phyloP scores from a whole-genome alignment of 352 stramenopile genomes.

The Blastocystis sp. region DNA sequence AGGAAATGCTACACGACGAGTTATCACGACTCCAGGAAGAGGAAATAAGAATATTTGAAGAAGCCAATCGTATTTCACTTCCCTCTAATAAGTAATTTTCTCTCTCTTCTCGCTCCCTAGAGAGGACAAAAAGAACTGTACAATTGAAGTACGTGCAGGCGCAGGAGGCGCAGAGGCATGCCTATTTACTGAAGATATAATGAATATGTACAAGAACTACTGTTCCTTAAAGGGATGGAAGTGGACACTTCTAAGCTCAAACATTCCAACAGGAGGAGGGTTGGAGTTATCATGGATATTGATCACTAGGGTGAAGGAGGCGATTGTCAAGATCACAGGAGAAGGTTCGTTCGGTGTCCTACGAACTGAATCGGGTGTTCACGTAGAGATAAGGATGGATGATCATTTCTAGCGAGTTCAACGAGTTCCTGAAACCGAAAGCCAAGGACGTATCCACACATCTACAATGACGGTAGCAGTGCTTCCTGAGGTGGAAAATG shows the following conservation, averaged over 20 bases:
- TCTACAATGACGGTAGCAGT: conserved; percentile 93
- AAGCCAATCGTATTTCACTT: conserved; percentile 60
- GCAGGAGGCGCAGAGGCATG: conserved; percentile 90
- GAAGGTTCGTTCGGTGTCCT: conserved; percentile 88
- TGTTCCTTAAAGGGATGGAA: conserved; percentile 77
- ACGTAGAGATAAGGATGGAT: conserved; percentile 66
- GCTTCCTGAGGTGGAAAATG: conserved; percentile 80
- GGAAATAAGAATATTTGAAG: conserved; percentile 68
- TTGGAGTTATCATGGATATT: conserved; percentile 49
- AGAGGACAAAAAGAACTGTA: conserved; percentile 89
- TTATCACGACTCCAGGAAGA: conserved; percentile 80
- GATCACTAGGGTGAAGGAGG: conserved; percentile 63
- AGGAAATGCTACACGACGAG: conserved; percentile 80
- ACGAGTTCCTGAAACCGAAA: conserved; percentile 89
- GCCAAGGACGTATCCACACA: conserved; percentile 85
- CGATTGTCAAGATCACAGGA: conserved; percentile 69
- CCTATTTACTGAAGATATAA: conserved; percentile 86
- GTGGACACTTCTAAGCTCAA: conserved; percentile 81
- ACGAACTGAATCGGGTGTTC: conserved; percentile 94
- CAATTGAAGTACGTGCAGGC: conserved; percentile 89
- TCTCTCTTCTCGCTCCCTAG: neutral
- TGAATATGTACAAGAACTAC: conserved; percentile 86
- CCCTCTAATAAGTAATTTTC: conserved; percentile 51
- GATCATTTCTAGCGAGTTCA: conserved; percentile 76
- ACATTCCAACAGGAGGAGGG: conserved; percentile 76